Evolutionary conservation across 352 stramenopile genomes (phyloP).

Genomic region (Pythium dissotocum): DNA sequence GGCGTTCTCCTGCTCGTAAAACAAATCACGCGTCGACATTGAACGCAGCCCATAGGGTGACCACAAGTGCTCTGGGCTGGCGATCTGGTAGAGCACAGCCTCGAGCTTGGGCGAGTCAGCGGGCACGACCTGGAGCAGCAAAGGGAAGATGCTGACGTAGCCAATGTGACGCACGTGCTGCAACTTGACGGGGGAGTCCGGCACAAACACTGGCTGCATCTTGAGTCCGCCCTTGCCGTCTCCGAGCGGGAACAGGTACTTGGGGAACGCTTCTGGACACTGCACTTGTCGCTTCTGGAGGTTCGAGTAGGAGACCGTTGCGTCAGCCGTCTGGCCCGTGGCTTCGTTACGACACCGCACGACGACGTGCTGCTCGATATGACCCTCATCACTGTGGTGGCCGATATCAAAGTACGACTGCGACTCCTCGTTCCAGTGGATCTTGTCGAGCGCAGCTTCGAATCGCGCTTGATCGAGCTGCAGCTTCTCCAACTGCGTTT

Average conservation of each 20-base stretch:
- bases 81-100: slow-evolving; percentile 58
- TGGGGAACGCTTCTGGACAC: slow-evolving; percentile 64
- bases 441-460: slow-evolving; percentile 41
- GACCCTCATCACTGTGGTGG: slow-evolving; percentile 71
- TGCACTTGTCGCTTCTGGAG: slow-evolving; percentile 36
- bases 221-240: slow-evolving; percentile 79
- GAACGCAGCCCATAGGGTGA: slow-evolving; percentile 84
- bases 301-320: slow-evolving; percentile 36
- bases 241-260: slow-evolving; percentile 76
- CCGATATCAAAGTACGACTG: slow-evolving; percentile 84
- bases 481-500: neutral
- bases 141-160: slow-evolving; percentile 89
- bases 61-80: slow-evolving; percentile 68
- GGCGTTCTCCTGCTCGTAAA: slow-evolving; percentile 90
- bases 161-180: slow-evolving; percentile 84
- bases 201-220: slow-evolving; percentile 70
- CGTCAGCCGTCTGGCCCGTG: slow-evolving; percentile 40
- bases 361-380: slow-evolving; percentile 64
- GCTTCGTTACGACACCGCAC: slow-evolving; percentile 66
- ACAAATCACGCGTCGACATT: slow-evolving; percentile 78
- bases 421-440: slow-evolving; percentile 72
- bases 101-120: slow-evolving; percentile 65
- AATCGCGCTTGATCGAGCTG: slow-evolving; percentile 34
- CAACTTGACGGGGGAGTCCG: slow-evolving; percentile 43
- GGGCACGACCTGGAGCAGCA: slow-evolving; percentile 74